These are phyloP conservation scores for Carex arenaria DNA, from an alignment of 202 grass and related monocot species.

Conservation along the genomic window DNA sequence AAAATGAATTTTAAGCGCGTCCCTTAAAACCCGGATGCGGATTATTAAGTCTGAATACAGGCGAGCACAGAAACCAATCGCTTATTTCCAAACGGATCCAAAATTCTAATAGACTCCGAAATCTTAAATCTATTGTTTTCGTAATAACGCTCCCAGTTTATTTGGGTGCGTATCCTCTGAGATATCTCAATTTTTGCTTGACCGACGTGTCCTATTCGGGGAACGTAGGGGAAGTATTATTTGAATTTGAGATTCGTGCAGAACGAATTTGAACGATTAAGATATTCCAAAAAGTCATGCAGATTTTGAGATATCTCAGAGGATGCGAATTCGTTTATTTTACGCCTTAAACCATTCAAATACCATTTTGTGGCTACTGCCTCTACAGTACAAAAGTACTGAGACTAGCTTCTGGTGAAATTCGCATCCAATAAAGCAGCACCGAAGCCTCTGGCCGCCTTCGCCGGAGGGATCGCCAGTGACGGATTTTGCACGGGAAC, in stretches of 20 bases:
- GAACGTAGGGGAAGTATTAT: no score
- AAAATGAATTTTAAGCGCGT: conserved; percentile 1
- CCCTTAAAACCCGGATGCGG: not conserved
- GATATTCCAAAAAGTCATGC: no score
- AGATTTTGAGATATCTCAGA: no score
- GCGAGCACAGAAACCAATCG: not conserved
- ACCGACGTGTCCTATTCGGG: no score
- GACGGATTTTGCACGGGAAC: not conserved
- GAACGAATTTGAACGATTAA: no score
- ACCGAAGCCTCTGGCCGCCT: not conserved
- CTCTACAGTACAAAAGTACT: not conserved
- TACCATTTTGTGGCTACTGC: not conserved
- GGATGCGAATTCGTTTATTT: not conserved
- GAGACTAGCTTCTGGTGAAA: not conserved
- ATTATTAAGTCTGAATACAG: not conserved
- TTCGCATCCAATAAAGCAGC: not conserved
- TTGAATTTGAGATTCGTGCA: no score
- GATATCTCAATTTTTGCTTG: no score
- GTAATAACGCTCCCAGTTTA: not conserved
- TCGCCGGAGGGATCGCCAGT: not conserved
- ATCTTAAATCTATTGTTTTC: not conserved
- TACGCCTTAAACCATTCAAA: conserved; percentile 14
- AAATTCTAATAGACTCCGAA: not conserved
- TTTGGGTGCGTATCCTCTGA: no score
- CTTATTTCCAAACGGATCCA: not conserved